Conservation (phyloP, 1,284 basidiomycete genomes). For the Puccinia novopanici region DNA sequence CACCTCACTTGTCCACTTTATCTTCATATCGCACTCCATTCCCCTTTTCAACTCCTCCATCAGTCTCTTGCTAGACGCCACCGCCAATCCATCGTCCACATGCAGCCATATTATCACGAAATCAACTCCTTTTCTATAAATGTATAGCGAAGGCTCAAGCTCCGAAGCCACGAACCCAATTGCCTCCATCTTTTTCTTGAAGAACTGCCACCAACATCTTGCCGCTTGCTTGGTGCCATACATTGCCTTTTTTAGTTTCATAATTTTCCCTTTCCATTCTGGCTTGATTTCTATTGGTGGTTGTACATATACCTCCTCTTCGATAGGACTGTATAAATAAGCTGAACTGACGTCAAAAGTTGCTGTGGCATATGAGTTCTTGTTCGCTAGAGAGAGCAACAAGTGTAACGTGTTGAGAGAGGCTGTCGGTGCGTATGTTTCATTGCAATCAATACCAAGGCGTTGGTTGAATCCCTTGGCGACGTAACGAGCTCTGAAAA, state of each 20-base stretch:
- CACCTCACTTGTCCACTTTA: too few species aligned
- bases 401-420: neutral
- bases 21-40: too few species aligned
- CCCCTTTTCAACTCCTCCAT: neutral
- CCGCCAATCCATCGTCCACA: slow-evolving; percentile 27
- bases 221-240: slow-evolving; percentile 22
- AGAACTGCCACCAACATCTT: slow-evolving; percentile 28
- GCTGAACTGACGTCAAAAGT: slow-evolving; percentile 25
- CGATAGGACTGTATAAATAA: slow-evolving; percentile 32
- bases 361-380: neutral
- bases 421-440: slow-evolving; percentile 25
- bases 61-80: too few species aligned
- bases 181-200: neutral
- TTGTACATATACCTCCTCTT: too few species aligned
- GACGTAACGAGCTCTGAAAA: neutral
- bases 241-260: too few species aligned
- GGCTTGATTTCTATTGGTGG: too few species aligned
- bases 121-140: neutral
- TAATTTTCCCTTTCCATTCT: too few species aligned
- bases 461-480: slow-evolving; percentile 25
- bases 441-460: slow-evolving; percentile 1
- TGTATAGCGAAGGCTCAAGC: slow-evolving; percentile 6
- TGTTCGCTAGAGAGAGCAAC: neutral
- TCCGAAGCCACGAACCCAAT: neutral
- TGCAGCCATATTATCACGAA: slow-evolving; percentile 20